Evolutionary conservation across 1,139 yeast genomes (phyloP), one percentile per base, ranked within the genome.

Genomic region (Sugiyamaella paludigena): DNA sequence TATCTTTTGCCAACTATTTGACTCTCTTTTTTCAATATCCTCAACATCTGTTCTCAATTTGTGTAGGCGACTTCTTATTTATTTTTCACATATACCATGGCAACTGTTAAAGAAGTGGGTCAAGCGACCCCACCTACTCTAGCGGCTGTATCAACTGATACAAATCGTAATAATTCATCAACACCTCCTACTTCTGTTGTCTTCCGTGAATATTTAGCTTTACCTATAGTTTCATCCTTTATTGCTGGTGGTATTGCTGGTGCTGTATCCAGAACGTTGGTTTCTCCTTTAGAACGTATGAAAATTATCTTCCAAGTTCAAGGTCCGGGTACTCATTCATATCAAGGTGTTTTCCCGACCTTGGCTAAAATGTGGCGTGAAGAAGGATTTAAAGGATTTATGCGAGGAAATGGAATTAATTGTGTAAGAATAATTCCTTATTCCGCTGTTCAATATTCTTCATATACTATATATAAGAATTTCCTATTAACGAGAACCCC

Each of bases 201-300:
- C 3, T 12, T 57, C 36, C 52, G 63, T 24, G 54, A 57, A 45
- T 53, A 58, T 43, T 54, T 66, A 31, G 60, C 64, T 27, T 58
- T 60, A 40, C 73, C 75, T 9, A 62, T 69, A 11, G 70, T 70
- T 11, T 56, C 88, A 1, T 84, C 96, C 7, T 79, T 92, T 47
- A 51, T 83, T 1, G 81, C 84, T 16, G 91, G 91, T 19, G 89
- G 89, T 4, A 71, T 85, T 5, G 98, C 98, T 0, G 98, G 98
- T 5, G 96, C 96, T 0, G 80, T 89, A 1, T 86, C 95, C 1
- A 74, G 98, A 48, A 92, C 98, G 0, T 91, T 85, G 1, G 97
- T 91, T 6, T 87, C 96, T 3, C 98, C 98, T 1, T 81, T 92
- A 67, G 98, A 92, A 66, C 75, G 98, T 57, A 95, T 95, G 60